phyloP scores from a whole-genome alignment of 2,329 filamentous ascomycete species.

The Pseudogymnoascus sp. region DNA sequence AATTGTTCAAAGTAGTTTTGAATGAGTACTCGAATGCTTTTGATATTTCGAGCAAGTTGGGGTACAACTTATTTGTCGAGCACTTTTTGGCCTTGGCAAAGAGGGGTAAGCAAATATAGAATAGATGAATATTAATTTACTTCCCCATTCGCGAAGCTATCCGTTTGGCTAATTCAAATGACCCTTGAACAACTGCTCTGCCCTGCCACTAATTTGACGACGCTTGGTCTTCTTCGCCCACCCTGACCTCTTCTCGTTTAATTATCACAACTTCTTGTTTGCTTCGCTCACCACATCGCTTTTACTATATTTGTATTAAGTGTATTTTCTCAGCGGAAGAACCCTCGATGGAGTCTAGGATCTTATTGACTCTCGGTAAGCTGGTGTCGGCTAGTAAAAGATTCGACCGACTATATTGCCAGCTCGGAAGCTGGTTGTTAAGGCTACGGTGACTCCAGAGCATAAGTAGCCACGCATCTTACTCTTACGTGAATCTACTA shows the following conservation, averaged over 20 bases:
- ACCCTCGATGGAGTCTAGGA: background rate
- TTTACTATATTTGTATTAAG: background rate
- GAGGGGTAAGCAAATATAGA: background rate
- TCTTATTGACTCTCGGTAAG: background rate
- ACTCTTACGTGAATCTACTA: background rate
- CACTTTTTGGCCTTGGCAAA: background rate
- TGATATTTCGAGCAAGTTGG: background rate
- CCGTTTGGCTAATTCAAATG: background rate
- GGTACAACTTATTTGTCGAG: background rate
- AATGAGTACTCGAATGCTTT: background rate
- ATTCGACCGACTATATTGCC: background rate
- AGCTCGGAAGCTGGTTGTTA: background rate
- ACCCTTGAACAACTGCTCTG: background rate
- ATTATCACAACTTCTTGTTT: background rate
- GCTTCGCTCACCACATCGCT: background rate
- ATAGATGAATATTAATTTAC: slow-evolving; percentile 6
- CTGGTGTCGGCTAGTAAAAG: too few species aligned
- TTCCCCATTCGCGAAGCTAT: background rate
- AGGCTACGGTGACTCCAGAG: background rate
- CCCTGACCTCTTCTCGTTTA: background rate
- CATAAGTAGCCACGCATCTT: too few species aligned
- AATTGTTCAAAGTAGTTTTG: background rate
- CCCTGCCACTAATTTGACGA: background rate
- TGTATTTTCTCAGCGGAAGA: background rate
- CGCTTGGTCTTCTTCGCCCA: background rate